phyloP scores from a whole-genome alignment of 169 alveolate species.

The Sarcocystis neurona region DNA sequence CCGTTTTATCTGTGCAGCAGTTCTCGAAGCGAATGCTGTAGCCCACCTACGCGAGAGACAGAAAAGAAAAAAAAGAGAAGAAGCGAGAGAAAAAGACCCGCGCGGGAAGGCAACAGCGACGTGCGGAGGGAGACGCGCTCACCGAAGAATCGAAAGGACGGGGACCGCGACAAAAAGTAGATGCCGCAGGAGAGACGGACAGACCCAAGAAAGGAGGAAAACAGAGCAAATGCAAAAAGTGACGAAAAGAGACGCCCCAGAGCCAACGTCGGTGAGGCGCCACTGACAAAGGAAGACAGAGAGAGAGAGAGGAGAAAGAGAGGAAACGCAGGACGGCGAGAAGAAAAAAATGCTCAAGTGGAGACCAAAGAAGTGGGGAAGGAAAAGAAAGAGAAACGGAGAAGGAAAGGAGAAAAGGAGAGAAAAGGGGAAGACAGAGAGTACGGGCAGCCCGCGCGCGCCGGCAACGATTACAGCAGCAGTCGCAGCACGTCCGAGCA shows the following conservation, averaged over 20 bases:
- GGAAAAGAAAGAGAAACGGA: no score
- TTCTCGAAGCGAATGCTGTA: slow-evolving; percentile 97
- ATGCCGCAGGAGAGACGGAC: neutral
- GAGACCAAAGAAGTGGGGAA: no score
- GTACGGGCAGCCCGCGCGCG: no score
- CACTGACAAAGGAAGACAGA: neutral
- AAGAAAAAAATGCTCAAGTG: no score
- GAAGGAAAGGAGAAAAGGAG: no score
- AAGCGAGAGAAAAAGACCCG: neutral
- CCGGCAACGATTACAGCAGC: no score
- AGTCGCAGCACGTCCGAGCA: no score
- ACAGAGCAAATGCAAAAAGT: neutral
- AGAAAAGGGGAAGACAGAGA: no score
- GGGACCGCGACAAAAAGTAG: no score
- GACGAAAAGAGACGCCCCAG: neutral
- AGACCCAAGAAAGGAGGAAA: neutral
- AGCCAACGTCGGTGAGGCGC: neutral
- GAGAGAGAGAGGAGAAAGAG: neutral
- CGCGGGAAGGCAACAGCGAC: neutral
- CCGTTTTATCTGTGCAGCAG: slow-evolving; percentile 94
- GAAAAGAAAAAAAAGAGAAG: neutral
- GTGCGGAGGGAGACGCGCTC: neutral
- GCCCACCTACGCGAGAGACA: slow-evolving; percentile 65
- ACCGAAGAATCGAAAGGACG: no score
- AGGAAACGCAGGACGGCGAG: no score